A percentile compares a stretch with the other conserved stretches of the same genome.
phyloP scores from a whole-genome alignment of 1,284 basidiomycete genomes.

The Microbotryum lychnidis-dioicae region DNA sequence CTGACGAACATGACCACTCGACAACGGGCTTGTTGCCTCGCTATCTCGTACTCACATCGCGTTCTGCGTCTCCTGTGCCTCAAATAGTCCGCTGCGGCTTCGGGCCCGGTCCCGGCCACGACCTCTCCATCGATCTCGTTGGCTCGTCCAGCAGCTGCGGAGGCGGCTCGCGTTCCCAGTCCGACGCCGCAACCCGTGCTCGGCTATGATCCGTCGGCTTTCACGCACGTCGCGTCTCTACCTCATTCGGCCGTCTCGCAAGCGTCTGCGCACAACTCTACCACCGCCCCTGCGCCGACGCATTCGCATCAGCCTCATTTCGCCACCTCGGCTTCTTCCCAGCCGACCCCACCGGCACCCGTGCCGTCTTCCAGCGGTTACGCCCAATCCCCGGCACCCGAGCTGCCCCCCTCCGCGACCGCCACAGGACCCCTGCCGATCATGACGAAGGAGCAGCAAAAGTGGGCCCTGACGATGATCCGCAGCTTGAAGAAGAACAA shows the following conservation, averaged over 20 bases:
- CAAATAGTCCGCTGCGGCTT: background rate
- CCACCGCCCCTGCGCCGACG: background rate
- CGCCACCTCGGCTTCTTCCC: conserved; percentile 2
- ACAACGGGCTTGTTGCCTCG: conserved; percentile 12
- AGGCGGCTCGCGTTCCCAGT: background rate
- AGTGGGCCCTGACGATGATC: conserved; percentile 69
- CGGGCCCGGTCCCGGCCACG: background rate
- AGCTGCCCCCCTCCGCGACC: background rate
- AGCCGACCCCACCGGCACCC: background rate
- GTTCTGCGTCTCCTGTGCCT: conserved; percentile 19
- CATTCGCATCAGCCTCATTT: conserved; percentile 1
- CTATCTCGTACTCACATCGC: conserved; percentile 13
- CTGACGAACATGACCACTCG: background rate
- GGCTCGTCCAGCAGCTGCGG: background rate
- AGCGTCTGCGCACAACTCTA: background rate
- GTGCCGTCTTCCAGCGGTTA: background rate
- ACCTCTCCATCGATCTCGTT: background rate
- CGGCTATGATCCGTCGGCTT: conserved; percentile 16
- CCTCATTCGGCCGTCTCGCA: conserved; percentile 7
- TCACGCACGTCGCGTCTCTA: conserved; percentile 8
- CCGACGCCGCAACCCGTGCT: background rate
- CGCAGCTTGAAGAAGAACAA: conserved; percentile 79
- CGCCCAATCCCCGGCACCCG: conserved; percentile 2
- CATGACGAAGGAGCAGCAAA: conserved; percentile 53
- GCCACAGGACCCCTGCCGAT: conserved; percentile 13